These are phyloP conservation scores for Erigeron philadelphicus DNA, from an alignment of 140 eudicot species.

Conservation along the genomic window DNA sequence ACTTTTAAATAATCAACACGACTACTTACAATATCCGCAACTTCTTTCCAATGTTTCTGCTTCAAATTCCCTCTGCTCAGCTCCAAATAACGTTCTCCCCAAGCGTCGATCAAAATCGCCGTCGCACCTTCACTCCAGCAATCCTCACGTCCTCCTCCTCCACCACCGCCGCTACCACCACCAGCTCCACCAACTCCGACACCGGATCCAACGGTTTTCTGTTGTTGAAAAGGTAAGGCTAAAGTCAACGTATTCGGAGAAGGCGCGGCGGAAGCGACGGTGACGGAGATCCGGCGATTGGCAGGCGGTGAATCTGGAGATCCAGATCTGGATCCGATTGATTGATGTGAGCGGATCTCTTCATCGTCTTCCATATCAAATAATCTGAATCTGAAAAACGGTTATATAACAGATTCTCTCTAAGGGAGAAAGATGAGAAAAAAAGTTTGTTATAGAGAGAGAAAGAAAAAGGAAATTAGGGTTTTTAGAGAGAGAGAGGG, in stretches of 20 bases:
- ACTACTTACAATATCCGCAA: constrained; percentile 73
- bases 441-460: constrained; percentile 29
- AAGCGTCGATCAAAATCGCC: constrained; percentile 71
- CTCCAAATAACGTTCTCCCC: constrained; percentile 89
- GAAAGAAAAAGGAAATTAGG: constrained; percentile 28
- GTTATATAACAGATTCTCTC: constrained; percentile 6
- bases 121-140: constrained; percentile 99
- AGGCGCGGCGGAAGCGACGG: constrained; percentile 65
- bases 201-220: constrained; percentile 21
- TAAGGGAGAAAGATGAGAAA: constrained; percentile 23
- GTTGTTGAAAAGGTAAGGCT: constrained; percentile 70
- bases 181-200: constrained; percentile 31
- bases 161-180: constrained; percentile 34
- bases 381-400: constrained; percentile 16
- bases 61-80: constrained; percentile 72
- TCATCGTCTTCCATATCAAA: constrained; percentile 74
- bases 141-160: constrained; percentile 77
- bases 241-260: constrained; percentile 58
- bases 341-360: constrained; percentile 51
- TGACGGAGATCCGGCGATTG: constrained; percentile 55
- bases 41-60: constrained; percentile 91
- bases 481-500: constrained; percentile 32
- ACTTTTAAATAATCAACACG: constrained; percentile 51
- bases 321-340: constrained; percentile 35
- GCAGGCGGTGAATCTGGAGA: constrained; percentile 45